These are phyloP conservation scores for Suhomyces sp. DNA, from an alignment of 805 yeast species.

Conservation along the genomic window DNA sequence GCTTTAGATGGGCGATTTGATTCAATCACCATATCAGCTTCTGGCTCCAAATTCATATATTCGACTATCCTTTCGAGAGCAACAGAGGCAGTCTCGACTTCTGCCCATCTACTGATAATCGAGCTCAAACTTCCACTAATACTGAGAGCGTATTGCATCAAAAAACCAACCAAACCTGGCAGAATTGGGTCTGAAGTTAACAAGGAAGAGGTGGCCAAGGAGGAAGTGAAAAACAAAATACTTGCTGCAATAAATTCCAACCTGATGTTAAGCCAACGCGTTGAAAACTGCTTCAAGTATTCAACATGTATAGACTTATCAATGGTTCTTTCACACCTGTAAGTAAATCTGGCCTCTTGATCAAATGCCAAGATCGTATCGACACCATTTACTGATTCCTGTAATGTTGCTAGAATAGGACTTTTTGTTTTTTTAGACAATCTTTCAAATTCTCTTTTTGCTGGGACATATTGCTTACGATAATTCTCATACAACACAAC, in stretches of 20 bases:
- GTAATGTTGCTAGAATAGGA: slow-evolving; percentile 36
- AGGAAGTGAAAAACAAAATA: slow-evolving; percentile 28
- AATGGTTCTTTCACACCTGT: slow-evolving; percentile 43
- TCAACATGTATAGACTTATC: no score
- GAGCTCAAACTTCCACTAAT: slow-evolving; percentile 57
- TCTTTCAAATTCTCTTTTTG: slow-evolving; percentile 36
- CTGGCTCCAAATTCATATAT: slow-evolving; percentile 61
- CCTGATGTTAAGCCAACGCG: slow-evolving; percentile 63
- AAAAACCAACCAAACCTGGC: slow-evolving; percentile 68
- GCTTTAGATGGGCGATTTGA: slow-evolving; percentile 40
- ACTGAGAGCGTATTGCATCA: slow-evolving; percentile 58
- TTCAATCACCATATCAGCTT: slow-evolving; percentile 57
- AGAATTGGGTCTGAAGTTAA: slow-evolving; percentile 56
- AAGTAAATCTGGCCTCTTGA: slow-evolving; percentile 29
- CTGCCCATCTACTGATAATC: slow-evolving; percentile 64
- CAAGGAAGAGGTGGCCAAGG: slow-evolving; percentile 33
- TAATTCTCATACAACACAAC: slow-evolving; percentile 30
- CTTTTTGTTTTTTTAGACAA: slow-evolving; percentile 29
- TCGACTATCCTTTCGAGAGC: slow-evolving; percentile 70
- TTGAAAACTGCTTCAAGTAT: no score
- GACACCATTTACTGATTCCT: slow-evolving; percentile 37
- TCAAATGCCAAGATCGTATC: slow-evolving; percentile 35
- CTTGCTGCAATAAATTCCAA: slow-evolving; percentile 36
- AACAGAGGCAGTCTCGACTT: slow-evolving; percentile 74
- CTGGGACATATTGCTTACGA: slow-evolving; percentile 33